Conservation (phyloP, 768 basidiomycete genomes). For the Mycena vitilis region DNA sequence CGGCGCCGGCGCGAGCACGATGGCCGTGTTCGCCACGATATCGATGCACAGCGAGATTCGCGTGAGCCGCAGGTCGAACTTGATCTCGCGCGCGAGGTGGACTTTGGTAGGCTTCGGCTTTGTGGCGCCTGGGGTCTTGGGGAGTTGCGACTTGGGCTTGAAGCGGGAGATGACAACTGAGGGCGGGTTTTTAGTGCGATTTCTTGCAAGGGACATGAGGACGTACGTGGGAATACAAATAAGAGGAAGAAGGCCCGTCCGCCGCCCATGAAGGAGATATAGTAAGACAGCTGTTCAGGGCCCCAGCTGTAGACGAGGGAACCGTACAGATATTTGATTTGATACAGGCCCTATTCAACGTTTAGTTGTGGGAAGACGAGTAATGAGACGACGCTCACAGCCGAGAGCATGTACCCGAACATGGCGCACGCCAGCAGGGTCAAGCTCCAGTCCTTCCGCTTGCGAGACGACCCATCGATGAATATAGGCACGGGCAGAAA, state of each 20-base stretch:
- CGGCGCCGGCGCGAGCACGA: slow-evolving; percentile 65
- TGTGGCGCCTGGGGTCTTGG: slow-evolving; percentile 9
- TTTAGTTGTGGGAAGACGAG: slow-evolving; percentile 6
- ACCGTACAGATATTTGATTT: slow-evolving; percentile 87
- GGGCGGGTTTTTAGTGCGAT: background rate
- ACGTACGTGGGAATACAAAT: slow-evolving; percentile 55
- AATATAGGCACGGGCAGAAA: slow-evolving; percentile 72
- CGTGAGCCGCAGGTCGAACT: slow-evolving; percentile 75
- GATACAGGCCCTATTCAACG: slow-evolving; percentile 70
- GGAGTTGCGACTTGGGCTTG: slow-evolving; percentile 54
- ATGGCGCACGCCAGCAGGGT: slow-evolving; percentile 74
- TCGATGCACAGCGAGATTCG: slow-evolving; percentile 75
- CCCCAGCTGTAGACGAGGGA: slow-evolving; percentile 79
- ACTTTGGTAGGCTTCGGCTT: slow-evolving; percentile 61
- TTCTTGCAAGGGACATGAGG: background rate
- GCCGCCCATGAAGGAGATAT: slow-evolving; percentile 75
- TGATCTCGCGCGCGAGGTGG: slow-evolving; percentile 71
- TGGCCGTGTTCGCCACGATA: slow-evolving; percentile 69
- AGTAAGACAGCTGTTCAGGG: slow-evolving; percentile 79
- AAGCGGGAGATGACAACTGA: slow-evolving; percentile 71
- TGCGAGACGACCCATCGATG: slow-evolving; percentile 51
- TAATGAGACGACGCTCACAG: slow-evolving; percentile 54
- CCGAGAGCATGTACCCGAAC: slow-evolving; percentile 73
- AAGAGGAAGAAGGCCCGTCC: slow-evolving; percentile 72
- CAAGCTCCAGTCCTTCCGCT: slow-evolving; percentile 82